Base-by-base conservation (phyloP, 2,329 filamentous ascomycete genomes). In the Nannizziopsis barbatae region DNA sequence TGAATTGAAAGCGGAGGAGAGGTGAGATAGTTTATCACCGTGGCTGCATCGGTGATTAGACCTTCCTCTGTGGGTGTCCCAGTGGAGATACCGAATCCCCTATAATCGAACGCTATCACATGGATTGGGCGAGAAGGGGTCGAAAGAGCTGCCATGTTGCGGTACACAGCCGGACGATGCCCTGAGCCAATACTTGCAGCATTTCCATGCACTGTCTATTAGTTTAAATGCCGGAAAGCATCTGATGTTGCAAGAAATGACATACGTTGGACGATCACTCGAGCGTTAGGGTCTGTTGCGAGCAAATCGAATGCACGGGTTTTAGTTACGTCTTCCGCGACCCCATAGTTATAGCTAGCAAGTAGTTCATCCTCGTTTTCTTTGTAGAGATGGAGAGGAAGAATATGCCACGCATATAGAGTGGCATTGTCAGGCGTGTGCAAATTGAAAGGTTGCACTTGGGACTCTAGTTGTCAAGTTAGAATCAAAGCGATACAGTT, bases 331-430 rank as follows among this genome's bases (percentile, higher is more conserved):
- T 72, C 70, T 18, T 66, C 60, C 10, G 58, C 50, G 58, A 55
- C 65, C 70, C 73, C 64, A 76, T 80, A 80, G 53, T 68, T 63
- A 5, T 68, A 64, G 55, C 79, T 74, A 4, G 67, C 63, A 35
- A 76, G 68, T 10, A 93, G 69, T 11, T 70, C 68, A 17, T 73
- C 67, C 58, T 93, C 84, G 57, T 94, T 76, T 55, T 83, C 73
- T 5, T 79, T 71, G 62, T 93, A 94, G 0, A 86, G 70, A 45
- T 83, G 79, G 5, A 93, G 67, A 0, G 90, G 90, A 42, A 95
- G 70, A 47, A 96, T 75, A 60, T 95, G 90, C 90, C 90, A 96
- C 20, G 84, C 85, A 61, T 92, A 93, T 14, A 96, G 69, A 1
- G 72, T 79, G 64, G 89, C 82, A 35, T 80, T 79, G 62, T 95